Conservation (phyloP, 306 rosid species). For the Cucumis hystrix region DNA sequence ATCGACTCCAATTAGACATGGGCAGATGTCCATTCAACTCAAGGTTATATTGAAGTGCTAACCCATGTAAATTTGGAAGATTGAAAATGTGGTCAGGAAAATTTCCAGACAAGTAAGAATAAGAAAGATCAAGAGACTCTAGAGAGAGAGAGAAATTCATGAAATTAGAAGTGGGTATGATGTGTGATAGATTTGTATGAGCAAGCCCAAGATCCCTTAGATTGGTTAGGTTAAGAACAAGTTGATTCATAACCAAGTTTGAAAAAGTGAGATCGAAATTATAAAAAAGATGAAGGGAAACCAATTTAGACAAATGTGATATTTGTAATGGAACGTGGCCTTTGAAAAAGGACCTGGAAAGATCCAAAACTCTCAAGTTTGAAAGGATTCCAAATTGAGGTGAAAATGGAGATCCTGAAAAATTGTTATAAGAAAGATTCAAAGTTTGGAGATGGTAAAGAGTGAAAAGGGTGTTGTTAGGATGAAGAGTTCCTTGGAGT, state of each 20-base stretch:
- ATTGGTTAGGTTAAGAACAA: not conserved
- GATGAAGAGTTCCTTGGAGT: not conserved
- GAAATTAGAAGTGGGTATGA: not conserved
- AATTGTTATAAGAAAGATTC: not conserved
- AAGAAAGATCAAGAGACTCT: not conserved
- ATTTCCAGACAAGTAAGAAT: not conserved
- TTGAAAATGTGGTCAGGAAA: not conserved
- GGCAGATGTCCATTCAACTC: not conserved
- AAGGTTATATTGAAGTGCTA: accelerated
- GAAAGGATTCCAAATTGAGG: not conserved
- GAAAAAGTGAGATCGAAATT: not conserved
- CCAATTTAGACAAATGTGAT: not conserved
- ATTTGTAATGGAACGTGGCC: not conserved
- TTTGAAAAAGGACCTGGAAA: not conserved
- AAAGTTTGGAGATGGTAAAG: conserved; percentile 5
- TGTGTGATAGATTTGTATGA: not conserved
- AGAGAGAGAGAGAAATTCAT: not conserved
- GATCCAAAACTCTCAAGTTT: not conserved
- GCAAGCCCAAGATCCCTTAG: not conserved
- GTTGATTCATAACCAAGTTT: not conserved
- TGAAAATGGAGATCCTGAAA: not conserved
- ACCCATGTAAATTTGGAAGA: not conserved
- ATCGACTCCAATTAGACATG: not conserved
- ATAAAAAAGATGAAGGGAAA: not conserved
- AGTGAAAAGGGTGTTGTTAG: not conserved